A percentile compares a stretch with the other conserved stretches of the same genome.
Conservation (phyloP, 306 rosid species). For the Dicorynia guianensis region DNA sequence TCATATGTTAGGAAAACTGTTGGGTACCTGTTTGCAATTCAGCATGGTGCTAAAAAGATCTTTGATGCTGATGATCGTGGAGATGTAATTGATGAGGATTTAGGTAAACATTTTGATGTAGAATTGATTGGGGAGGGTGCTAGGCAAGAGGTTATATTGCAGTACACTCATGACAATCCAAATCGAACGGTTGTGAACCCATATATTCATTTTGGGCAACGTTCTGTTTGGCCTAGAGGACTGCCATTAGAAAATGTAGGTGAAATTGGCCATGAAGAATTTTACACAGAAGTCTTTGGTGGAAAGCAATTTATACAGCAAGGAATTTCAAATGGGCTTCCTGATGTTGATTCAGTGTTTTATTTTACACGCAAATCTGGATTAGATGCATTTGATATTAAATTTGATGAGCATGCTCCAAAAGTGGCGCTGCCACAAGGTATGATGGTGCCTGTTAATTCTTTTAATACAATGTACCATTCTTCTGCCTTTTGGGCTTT, state of each 20-base stretch:
- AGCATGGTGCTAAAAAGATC: slow-evolving; percentile 92
- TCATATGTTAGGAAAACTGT: slow-evolving; percentile 90
- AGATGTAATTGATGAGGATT: slow-evolving; percentile 84
- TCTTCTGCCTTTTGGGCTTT: slow-evolving; percentile 93
- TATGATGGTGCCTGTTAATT: slow-evolving; percentile 85
- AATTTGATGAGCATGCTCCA: slow-evolving; percentile 83
- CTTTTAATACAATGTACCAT: slow-evolving; percentile 89
- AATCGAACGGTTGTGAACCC: slow-evolving; percentile 87
- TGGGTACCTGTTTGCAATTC: slow-evolving; percentile 94
- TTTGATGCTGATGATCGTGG: slow-evolving; percentile 96
- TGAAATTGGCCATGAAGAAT: slow-evolving; percentile 85
- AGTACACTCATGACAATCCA: slow-evolving; percentile 87
- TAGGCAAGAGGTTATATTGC: slow-evolving; percentile 84
- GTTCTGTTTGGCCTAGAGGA: slow-evolving; percentile 99
- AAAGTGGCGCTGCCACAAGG: slow-evolving; percentile 97
- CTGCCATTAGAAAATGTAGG: slow-evolving; percentile 94
- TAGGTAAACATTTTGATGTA: slow-evolving; percentile 91
- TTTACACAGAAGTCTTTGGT: slow-evolving; percentile 84
- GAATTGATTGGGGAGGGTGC: slow-evolving; percentile 85
- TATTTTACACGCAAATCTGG: slow-evolving; percentile 89
- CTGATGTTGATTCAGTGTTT: slow-evolving; percentile 96
- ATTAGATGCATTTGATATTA: slow-evolving; percentile 79
- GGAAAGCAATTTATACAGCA: slow-evolving; percentile 97
- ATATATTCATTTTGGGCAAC: slow-evolving; percentile 93
- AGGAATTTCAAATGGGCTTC: slow-evolving; percentile 91